Conservation (phyloP, 75 land plant species). For the Picea glauca region DNA sequence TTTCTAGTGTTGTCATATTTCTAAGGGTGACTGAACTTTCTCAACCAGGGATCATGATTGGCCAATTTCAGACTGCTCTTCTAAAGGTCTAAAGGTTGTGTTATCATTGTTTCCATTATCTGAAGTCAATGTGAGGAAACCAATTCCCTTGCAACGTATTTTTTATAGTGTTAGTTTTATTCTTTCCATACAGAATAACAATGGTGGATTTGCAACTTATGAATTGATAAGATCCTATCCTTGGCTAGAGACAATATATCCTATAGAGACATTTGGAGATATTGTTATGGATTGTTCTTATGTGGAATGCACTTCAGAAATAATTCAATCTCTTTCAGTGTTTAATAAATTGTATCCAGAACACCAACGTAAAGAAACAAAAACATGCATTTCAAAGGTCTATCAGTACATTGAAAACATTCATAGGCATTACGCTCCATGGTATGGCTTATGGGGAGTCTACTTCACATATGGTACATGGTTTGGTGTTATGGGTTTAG, state of each 20-base stretch:
- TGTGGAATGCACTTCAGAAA: no score
- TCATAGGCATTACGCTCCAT: no score
- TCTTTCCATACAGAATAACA: conserved; percentile 73
- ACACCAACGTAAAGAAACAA: no score
- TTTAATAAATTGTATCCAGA: no score
- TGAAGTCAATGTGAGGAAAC: conserved; percentile 63
- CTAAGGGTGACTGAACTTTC: conserved; percentile 94
- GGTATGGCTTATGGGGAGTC: no score
- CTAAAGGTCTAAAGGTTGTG: conserved; percentile 82
- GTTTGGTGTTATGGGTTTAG: no score
- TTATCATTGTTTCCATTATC: conserved; percentile 54
- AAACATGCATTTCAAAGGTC: no score
- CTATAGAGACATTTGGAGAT: no score
- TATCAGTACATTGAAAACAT: no score
- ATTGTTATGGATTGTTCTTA: no score
- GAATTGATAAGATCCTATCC: conserved; percentile 76
- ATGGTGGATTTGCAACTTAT: conserved; percentile 81
- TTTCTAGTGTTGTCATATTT: conserved; percentile 80
- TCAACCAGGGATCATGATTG: conserved; percentile 92
- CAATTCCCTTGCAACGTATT: conserved; percentile 44
- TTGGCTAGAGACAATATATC: conserved; percentile 64
- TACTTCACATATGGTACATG: no score
- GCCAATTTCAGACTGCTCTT: conserved; percentile 85
- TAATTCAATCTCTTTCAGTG: no score
- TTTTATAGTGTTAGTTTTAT: conserved; percentile 90